Percentiles rank a stretch among this genome's conserved stretches.
phyloP scores from a whole-genome alignment of 2,329 filamentous ascomycete species.

The Aureobasidium sp. region DNA sequence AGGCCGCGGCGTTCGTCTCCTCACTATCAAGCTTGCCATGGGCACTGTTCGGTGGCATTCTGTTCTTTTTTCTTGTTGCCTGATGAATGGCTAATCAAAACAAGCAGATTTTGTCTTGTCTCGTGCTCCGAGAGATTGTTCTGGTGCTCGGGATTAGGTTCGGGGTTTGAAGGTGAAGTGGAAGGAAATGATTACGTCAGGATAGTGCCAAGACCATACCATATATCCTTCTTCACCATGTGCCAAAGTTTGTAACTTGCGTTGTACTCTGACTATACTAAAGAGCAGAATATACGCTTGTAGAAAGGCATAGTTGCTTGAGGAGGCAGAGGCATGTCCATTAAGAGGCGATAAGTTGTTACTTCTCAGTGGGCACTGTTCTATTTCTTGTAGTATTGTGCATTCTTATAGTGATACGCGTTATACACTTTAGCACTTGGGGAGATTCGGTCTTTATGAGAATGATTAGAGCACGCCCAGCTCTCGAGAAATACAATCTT shows the following conservation, averaged over 20 bases:
- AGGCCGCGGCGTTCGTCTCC: conserved; percentile 63
- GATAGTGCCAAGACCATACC: background rate
- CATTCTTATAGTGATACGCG: too few relatives aligned
- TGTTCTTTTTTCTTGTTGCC: background rate
- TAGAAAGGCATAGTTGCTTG: too few relatives aligned
- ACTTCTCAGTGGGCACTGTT: too few relatives aligned
- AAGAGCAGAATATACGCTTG: too few relatives aligned
- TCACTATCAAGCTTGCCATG: conserved; percentile 56
- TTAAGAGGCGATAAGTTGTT: too few relatives aligned
- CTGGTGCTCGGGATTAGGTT: conserved; percentile 5
- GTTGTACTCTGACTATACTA: too few relatives aligned
- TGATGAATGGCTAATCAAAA: too few relatives aligned
- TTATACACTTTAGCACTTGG: too few relatives aligned
- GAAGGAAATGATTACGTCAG: conserved; percentile 1
- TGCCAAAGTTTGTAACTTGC: background rate
- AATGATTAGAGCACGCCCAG: background rate
- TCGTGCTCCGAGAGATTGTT: background rate
- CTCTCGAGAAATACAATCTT: background rate
- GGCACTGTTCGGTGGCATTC: conserved; percentile 6
- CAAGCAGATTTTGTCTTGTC: background rate
- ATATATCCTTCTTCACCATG: background rate
- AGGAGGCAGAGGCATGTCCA: too few relatives aligned
- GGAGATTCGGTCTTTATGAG: background rate
- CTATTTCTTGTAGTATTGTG: too few relatives aligned
- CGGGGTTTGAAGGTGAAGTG: conserved; percentile 3